These are phyloP conservation scores for Sporothrix humicola DNA, from an alignment of 2,329 filamentous ascomycete genomes.

Conservation along the genomic window DNA sequence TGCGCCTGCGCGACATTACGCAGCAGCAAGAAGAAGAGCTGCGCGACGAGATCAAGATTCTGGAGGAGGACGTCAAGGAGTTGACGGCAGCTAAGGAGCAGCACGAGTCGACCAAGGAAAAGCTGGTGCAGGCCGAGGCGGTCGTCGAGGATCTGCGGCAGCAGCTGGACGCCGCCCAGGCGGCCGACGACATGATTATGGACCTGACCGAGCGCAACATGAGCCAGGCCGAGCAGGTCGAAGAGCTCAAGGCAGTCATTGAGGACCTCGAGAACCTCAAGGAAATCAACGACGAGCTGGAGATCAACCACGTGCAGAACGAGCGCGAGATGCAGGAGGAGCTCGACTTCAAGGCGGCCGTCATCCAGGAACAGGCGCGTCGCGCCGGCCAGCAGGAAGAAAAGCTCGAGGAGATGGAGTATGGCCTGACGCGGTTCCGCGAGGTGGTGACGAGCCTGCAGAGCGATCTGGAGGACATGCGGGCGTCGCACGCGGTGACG, in stretches of 20 bases:
- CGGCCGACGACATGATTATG: slow-evolving; percentile 92
- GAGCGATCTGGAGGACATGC: slow-evolving; percentile 86
- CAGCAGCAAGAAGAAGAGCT: slow-evolving; percentile 84
- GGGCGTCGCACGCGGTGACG: slow-evolving; percentile 87
- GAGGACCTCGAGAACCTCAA: slow-evolving; percentile 88
- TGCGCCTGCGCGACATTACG: slow-evolving; percentile 83
- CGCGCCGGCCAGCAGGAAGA: slow-evolving; percentile 78
- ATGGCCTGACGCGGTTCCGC: slow-evolving; percentile 85
- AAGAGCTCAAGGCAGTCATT: slow-evolving; percentile 79
- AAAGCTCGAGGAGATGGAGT: slow-evolving; percentile 83
- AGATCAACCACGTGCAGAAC: slow-evolving; percentile 89
- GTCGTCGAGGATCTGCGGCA: slow-evolving; percentile 85
- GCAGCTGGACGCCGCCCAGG: slow-evolving; percentile 86
- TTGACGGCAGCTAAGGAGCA: slow-evolving; percentile 70
- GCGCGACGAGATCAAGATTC: slow-evolving; percentile 71
- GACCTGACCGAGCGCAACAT: slow-evolving; percentile 88
- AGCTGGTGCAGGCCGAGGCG: slow-evolving; percentile 72
- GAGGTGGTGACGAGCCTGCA: slow-evolving; percentile 87
- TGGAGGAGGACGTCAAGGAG: slow-evolving; percentile 76
- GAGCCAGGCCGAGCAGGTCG: slow-evolving; percentile 79
- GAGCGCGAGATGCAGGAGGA: slow-evolving; percentile 95
- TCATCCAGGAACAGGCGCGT: slow-evolving; percentile 81
- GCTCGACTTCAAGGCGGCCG: slow-evolving; percentile 82
- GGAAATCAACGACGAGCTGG: slow-evolving; percentile 93
- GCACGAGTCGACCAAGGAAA: slow-evolving; percentile 72